Conservation (phyloP, 2,329 filamentous ascomycete genomes). For the Colletotrichum phormii region DNA sequence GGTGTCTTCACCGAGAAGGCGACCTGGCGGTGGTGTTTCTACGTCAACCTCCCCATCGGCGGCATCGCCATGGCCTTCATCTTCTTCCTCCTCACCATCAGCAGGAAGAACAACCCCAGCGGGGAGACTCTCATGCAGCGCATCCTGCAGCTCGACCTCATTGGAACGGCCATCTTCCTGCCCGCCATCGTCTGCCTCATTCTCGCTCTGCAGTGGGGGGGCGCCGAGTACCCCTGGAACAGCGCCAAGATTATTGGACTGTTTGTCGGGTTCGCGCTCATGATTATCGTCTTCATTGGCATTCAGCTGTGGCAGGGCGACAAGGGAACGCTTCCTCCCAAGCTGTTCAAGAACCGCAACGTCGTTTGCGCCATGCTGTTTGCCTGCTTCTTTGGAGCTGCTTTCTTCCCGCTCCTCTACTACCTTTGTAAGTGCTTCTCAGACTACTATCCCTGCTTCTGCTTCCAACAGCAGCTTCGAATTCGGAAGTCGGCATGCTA, state of each 20-base stretch:
- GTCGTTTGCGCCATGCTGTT: conserved; percentile 54
- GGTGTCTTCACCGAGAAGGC: conserved; percentile 61
- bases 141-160: conserved; percentile 60
- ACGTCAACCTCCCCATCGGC: conserved; percentile 58
- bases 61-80: conserved; percentile 59
- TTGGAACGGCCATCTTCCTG: conserved; percentile 67
- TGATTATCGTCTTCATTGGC: conserved; percentile 59
- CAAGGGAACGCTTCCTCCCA: conserved; percentile 60
- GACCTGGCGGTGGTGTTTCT: conserved; percentile 66
- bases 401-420: conserved; percentile 65
- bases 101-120: conserved; percentile 46
- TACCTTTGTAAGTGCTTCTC: conserved; percentile 57
- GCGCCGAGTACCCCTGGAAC: conserved; percentile 62
- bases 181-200: conserved; percentile 64
- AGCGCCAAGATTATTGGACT: conserved; percentile 61
- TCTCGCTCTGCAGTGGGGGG: conserved; percentile 69
- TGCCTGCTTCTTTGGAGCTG: conserved; percentile 60
- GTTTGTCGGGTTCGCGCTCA: conserved; percentile 59
- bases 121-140: conserved; percentile 49
- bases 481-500: background rate
- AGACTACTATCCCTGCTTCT: background rate
- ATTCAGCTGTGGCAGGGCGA: conserved; percentile 60
- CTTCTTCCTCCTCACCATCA: conserved; percentile 55
- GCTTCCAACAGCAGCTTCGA: no score
- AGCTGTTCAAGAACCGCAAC: conserved; percentile 59